A percentile compares a stretch with the other conserved stretches of the same genome.
Conservation (phyloP, 805 yeast species). For the Wilhelminamyces savonicus region DNA sequence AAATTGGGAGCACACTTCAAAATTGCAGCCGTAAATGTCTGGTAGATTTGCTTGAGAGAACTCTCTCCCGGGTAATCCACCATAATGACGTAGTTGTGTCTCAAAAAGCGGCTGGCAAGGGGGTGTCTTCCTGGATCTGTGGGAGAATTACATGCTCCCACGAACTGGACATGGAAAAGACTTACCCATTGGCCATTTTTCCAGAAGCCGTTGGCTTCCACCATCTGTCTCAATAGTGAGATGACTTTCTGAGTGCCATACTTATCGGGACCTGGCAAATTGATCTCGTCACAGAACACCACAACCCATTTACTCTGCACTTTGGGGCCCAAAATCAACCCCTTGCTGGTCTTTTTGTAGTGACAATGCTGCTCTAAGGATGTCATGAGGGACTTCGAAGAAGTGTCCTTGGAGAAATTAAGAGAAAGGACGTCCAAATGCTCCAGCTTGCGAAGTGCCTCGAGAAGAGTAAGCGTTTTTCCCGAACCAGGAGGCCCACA, state of each 20-base stretch:
- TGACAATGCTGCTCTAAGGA: conserved; percentile 70
- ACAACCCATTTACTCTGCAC: conserved; percentile 65
- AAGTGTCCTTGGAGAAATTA: conserved; percentile 79
- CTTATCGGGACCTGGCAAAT: conserved; percentile 65
- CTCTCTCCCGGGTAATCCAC: conserved; percentile 70
- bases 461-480: conserved; percentile 83
- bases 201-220: conserved; percentile 79
- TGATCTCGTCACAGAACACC: conserved; percentile 87
- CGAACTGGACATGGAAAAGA: conserved; percentile 62
- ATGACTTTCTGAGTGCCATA: conserved; percentile 72
- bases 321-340: conserved; percentile 52
- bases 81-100: conserved; percentile 61
- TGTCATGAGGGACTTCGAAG: conserved; percentile 52
- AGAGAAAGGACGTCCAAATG: conserved; percentile 57
- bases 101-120: conserved; percentile 54
- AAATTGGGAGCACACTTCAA: conserved; percentile 57
- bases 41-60: conserved; percentile 66
- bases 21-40: conserved; percentile 47
- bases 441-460: conserved; percentile 54
- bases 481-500: conserved; percentile 99
- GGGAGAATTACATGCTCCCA: conserved; percentile 95
- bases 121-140: conserved; percentile 67
- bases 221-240: conserved; percentile 65
- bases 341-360: conserved; percentile 47
- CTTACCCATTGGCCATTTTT: conserved; percentile 59